Evolutionary conservation across 768 basidiomycete species (phyloP), one percentile per base, ranked within the genome.

Genomic region (Hypsizygus marmoreus): DNA sequence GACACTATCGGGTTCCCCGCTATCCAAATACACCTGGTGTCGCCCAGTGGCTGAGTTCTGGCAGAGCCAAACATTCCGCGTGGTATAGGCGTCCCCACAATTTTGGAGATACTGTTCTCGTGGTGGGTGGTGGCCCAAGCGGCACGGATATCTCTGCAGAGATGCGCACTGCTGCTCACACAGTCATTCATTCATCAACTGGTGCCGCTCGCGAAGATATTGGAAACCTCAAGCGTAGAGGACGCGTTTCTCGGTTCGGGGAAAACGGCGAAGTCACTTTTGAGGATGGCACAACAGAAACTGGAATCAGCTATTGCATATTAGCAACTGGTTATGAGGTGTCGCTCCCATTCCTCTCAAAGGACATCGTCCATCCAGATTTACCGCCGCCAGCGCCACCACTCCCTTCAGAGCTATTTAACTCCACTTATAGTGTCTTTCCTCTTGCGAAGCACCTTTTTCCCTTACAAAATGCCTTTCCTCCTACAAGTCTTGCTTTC

Each of bases 271-370:
- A 64, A 29, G 80, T 84, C 6, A 57, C 71, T 24, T 85, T 88
- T 53, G 77, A 75, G 48, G 86, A 86, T 47, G 82, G 80, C 1
- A 66, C 77, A 1, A 55, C 60, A 10, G 84, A 86, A 58, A 53
- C 64, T 24, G 71, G 69, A 4, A 69, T 91, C 45, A 80, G 85
- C 51, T 66, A 78, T 50, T 81, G 80, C 51, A 80, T 91, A 41
- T 66, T 91, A 13, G 90, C 88, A 2, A 93, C 90, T 2, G 91
- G 90, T 9, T 93, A 86, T 60, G 67, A 84, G 40, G 65, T 77
- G 33, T 66, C 76, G 10, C 81, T 83, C 52, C 84, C 86, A 0
- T 91, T 90, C 65, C 67, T 92, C 35, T 20, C 47, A 29, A n/a
- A 30, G 19, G 43, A 54, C 25, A 58, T 77, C 10, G 58, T 75